Evolutionary conservation across 2,329 filamentous ascomycete species (phyloP).

Genomic region (Xylaria sp.): DNA sequence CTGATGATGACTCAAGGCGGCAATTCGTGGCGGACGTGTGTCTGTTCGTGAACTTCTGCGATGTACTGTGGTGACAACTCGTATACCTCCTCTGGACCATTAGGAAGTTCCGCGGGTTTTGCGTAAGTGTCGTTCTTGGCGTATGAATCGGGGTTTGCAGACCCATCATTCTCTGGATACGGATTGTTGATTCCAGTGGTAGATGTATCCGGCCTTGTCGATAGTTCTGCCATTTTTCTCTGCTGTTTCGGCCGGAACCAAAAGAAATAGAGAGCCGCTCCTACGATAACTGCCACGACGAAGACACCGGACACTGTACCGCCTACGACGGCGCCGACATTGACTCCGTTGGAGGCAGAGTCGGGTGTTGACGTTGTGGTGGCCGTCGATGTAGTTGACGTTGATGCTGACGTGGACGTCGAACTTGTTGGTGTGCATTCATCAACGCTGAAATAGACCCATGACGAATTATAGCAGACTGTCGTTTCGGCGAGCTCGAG

Average conservation of each 20-base stretch:
- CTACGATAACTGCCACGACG: slow-evolving; percentile 15
- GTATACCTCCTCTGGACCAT: slow-evolving; percentile 16
- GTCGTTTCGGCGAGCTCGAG: slow-evolving; percentile 11
- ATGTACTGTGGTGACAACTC: slow-evolving; percentile 34
- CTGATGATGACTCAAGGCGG: slow-evolving; percentile 16
- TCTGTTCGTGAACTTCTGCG: slow-evolving; percentile 31
- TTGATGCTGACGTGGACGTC: neutral
- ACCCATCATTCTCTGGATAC: neutral
- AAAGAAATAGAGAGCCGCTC: slow-evolving; percentile 28
- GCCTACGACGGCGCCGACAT: slow-evolving; percentile 31
- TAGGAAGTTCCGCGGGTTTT: neutral
- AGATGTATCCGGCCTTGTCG: neutral
- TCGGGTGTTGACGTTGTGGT: neutral
- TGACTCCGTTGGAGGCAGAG: neutral
- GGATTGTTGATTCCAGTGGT: slow-evolving; percentile 1
- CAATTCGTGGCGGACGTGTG: slow-evolving; percentile 22
- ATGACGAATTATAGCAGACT: slow-evolving; percentile 31
- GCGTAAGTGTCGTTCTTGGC: slow-evolving; percentile 9
- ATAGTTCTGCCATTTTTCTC: slow-evolving; percentile 17
- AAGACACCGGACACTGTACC: slow-evolving; percentile 29
- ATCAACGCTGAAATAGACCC: slow-evolving; percentile 33
- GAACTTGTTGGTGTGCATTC: slow-evolving; percentile 15
- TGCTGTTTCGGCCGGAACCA: slow-evolving; percentile 32
- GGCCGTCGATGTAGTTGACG: slow-evolving; percentile 6
- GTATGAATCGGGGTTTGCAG: neutral